Evolutionary conservation across 768 basidiomycete genomes (phyloP).

Genomic region (Cubamyces lactineus): DNA sequence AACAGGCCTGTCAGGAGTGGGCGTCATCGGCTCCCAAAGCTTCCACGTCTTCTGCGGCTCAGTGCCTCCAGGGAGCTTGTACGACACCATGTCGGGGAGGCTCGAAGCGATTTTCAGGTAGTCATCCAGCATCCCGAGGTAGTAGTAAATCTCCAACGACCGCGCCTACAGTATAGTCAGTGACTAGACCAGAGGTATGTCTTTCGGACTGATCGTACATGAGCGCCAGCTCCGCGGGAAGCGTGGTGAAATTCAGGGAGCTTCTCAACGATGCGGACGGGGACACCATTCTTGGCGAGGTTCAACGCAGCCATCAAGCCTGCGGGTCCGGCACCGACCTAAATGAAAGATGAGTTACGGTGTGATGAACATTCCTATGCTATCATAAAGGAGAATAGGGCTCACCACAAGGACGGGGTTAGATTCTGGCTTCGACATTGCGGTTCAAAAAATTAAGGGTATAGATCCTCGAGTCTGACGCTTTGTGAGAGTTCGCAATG

Average conservation of each 20-base stretch:
- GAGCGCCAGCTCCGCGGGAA: conserved; percentile 33
- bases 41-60: conserved; percentile 14
- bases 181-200: not conserved
- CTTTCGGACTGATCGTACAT: conserved; percentile 22
- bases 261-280: conserved; percentile 31
- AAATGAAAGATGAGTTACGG: too few species aligned
- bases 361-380: not conserved
- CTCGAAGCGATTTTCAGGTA: conserved; percentile 4
- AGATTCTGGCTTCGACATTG: not conserved
- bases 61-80: conserved; percentile 27
- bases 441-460: too few species aligned
- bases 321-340: conserved; percentile 30
- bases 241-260: conserved; percentile 23
- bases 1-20: conserved; percentile 25
- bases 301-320: conserved; percentile 27
- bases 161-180: conserved; percentile 21
- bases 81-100: conserved; percentile 12
- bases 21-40: not conserved
- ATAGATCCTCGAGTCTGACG: too few species aligned
- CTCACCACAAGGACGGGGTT: conserved; percentile 4
- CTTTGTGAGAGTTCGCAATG: too few species aligned
- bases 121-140: conserved; percentile 27
- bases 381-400: not conserved
- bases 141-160: conserved; percentile 25
- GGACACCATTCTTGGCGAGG: conserved; percentile 25